Evolutionary conservation across 371 early-diverging fungal genomes (phyloP).

Genomic region (Mucor irregularis): DNA sequence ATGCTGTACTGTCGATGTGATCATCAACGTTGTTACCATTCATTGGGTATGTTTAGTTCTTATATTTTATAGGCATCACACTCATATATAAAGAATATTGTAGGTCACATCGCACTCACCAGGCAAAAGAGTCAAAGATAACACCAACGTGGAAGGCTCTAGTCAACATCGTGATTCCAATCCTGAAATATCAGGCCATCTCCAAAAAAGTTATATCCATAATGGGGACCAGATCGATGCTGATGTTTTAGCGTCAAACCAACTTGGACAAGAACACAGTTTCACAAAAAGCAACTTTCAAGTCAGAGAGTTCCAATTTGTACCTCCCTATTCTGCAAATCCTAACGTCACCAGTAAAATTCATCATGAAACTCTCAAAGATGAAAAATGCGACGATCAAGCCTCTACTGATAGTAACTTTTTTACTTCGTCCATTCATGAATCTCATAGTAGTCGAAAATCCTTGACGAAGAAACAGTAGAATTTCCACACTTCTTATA

Average conservation of each 20-base stretch:
- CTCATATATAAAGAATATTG: too few species aligned
- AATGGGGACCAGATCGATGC: not conserved
- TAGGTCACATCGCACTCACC: constrained; percentile 26
- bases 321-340: constrained; percentile 5
- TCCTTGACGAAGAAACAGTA: constrained; percentile 21
- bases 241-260: not conserved
- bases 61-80: not conserved
- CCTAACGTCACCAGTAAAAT: not conserved
- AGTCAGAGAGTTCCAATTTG: not conserved
- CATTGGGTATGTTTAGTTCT: constrained; percentile 48
- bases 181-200: not conserved
- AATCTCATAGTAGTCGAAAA: constrained; percentile 21
- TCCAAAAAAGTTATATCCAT: too few species aligned
- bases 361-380: too few species aligned
- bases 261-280: not conserved
- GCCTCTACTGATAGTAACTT: constrained; percentile 6
- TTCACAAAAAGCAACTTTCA: constrained; percentile 2
- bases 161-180: constrained; percentile 1
- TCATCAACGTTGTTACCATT: constrained; percentile 54
- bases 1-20: constrained; percentile 58
- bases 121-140: constrained; percentile 15
- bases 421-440: constrained; percentile 15
- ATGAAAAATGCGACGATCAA: constrained; percentile 8
- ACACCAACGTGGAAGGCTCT: constrained; percentile 3
- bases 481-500: too few species aligned